Percentiles rank a stretch among this genome's conserved stretches.
Conservation (phyloP, 257 asterid genomes). For the Ilex asprella region DNA sequence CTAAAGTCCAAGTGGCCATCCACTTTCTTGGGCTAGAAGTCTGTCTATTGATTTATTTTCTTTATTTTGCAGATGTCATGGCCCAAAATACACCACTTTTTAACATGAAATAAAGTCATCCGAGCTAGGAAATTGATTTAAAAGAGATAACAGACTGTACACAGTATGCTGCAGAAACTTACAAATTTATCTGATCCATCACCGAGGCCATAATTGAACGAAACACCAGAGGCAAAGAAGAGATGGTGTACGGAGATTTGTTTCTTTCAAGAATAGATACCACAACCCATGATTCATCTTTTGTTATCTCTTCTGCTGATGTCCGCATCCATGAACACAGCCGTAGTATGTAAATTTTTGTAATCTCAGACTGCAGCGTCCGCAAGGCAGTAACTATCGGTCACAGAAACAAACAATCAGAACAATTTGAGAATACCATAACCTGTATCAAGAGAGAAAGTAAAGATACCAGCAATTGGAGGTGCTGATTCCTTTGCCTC, state of each 20-base stretch:
- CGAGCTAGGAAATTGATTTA: background rate
- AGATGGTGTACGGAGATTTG: constrained; percentile 84
- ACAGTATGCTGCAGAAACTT: constrained; percentile 30
- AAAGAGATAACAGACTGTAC: constrained; percentile 4
- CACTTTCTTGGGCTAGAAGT: too few relatives aligned
- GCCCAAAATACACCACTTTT: too few relatives aligned
- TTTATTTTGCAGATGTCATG: too few relatives aligned
- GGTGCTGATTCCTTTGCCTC: constrained; percentile 96
- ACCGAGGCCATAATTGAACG: constrained; percentile 71
- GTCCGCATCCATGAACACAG: constrained; percentile 96
- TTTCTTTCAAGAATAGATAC: constrained; percentile 91
- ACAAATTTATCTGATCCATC: constrained; percentile 83
- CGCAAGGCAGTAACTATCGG: constrained; percentile 69
- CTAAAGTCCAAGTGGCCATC: too few relatives aligned
- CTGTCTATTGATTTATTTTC: too few relatives aligned
- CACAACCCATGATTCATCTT: constrained; percentile 83
- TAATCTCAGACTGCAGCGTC: constrained; percentile 72
- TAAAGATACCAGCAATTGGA: constrained; percentile 57
- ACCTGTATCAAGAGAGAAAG: constrained; percentile 2
- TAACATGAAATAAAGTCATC: too few relatives aligned
- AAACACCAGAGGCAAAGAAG: constrained; percentile 82
- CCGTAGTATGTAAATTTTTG: constrained; percentile 73
- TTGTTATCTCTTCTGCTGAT: constrained; percentile 80
- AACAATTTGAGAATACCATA: constrained; percentile 15
- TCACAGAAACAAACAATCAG: constrained; percentile 14